Conservation (phyloP, 1,139 yeast genomes). For the Suhomyces bribrorum region DNA sequence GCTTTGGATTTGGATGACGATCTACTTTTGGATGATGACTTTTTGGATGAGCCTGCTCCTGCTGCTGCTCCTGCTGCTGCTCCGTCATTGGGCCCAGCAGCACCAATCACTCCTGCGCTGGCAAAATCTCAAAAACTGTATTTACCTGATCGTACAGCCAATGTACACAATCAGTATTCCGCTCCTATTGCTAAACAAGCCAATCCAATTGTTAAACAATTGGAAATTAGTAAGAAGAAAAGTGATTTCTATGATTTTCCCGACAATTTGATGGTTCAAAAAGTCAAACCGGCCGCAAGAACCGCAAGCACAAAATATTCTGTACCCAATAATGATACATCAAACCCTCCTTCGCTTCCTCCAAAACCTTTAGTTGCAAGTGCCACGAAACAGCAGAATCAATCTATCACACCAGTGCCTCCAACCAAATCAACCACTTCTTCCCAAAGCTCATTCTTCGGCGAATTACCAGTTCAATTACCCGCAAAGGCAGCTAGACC, state of each 20-base stretch:
- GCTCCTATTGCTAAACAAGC: conserved; percentile 3
- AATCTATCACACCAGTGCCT: not conserved
- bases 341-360: conserved; percentile 7
- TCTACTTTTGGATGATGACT: conserved; percentile 41
- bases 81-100: not conserved
- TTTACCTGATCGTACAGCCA: no score
- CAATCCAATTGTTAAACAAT: conserved; percentile 3
- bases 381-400: not conserved
- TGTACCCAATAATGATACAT: conserved; percentile 17
- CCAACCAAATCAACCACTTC: not conserved
- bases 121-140: conserved; percentile 3
- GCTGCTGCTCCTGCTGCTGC: not conserved
- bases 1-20: conserved; percentile 54
- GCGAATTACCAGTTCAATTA: conserved; percentile 48
- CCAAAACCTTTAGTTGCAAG: conserved; percentile 1
- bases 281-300: conserved; percentile 38
- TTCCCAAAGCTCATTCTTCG: conserved; percentile 40
- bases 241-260: conserved; percentile 85
- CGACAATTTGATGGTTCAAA: conserved; percentile 51
- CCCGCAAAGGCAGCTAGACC: conserved; percentile 30
- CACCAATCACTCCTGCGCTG: conserved; percentile 1
- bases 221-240: conserved; percentile 51
- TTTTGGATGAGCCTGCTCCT: conserved; percentile 16
- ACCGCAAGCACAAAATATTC: conserved; percentile 26
- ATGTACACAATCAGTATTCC: conserved; percentile 2